Conservation (phyloP, 495 filamentous ascomycete species). For the Lasiosphaeria hispida region DNA sequence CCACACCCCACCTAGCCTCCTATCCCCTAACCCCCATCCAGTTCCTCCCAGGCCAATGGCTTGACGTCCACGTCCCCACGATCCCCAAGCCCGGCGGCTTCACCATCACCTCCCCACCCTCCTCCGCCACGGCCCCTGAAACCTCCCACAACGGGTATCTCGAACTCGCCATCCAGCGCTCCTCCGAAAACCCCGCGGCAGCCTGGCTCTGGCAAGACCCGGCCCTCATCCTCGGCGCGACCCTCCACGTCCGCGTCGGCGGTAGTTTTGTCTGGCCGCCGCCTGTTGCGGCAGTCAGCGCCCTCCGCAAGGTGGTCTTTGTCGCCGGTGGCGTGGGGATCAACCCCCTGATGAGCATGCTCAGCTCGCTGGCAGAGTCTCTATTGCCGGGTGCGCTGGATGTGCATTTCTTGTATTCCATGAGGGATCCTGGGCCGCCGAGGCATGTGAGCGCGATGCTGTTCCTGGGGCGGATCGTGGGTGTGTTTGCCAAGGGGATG, state of each 20-base stretch:
- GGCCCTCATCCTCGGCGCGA: slow-evolving; percentile 53
- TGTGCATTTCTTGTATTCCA: slow-evolving; percentile 39
- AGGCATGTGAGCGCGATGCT: slow-evolving; percentile 29
- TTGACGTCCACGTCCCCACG: slow-evolving; percentile 73
- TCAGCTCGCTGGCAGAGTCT: slow-evolving; percentile 34
- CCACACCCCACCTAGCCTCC: not conserved
- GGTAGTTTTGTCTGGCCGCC: slow-evolving; percentile 82
- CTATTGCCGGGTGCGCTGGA: slow-evolving; percentile 14
- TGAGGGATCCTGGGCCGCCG: slow-evolving; percentile 34
- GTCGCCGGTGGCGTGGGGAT: slow-evolving; percentile 84
- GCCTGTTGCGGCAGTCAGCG: slow-evolving; percentile 51
- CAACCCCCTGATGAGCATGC: slow-evolving; percentile 60
- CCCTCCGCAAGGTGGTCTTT: slow-evolving; percentile 61
- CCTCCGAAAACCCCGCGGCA: slow-evolving; percentile 46
- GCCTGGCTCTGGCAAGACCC: slow-evolving; percentile 69
- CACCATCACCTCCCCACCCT: slow-evolving; percentile 79
- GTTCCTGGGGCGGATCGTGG: slow-evolving; percentile 44
- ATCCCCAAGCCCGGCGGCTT: slow-evolving; percentile 74
- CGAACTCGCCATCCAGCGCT: slow-evolving; percentile 31
- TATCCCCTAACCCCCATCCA: slow-evolving; percentile 21
- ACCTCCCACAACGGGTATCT: slow-evolving; percentile 25
- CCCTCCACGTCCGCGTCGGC: slow-evolving; percentile 67
- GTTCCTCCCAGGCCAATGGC: slow-evolving; percentile 88
- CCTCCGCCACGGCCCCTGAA: slow-evolving; percentile 17
- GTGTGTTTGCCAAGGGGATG: slow-evolving; percentile 28